Conservation (phyloP, 2,329 filamentous ascomycete genomes). For the Stagonosporopsis rhizophila region DNA sequence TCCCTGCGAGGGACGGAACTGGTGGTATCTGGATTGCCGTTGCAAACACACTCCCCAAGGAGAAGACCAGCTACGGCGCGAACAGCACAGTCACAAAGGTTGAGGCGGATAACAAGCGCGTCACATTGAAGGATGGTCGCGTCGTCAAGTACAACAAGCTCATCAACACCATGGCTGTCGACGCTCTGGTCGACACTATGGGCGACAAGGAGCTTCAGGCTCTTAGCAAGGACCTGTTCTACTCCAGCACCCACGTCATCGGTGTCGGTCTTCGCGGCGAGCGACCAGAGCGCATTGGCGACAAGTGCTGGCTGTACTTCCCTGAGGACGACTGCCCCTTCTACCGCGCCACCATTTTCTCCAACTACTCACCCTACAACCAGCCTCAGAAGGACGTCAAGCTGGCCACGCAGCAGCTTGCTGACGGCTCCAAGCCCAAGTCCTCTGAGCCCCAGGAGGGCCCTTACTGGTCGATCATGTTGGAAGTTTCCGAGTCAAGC, state of each 20-base stretch:
- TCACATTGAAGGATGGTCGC: conserved; percentile 82
- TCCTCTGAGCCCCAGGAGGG: conserved; percentile 79
- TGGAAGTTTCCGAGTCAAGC: conserved; percentile 94
- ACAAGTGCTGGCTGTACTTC: conserved; percentile 99
- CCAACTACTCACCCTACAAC: conserved; percentile 99
- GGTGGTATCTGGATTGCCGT: conserved; percentile 99
- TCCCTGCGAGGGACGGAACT: conserved; percentile 93
- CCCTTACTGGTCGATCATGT: conserved; percentile 99
- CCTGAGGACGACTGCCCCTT: conserved; percentile 98
- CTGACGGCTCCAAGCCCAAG: conserved; percentile 80
- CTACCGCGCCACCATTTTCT: conserved; percentile 99
- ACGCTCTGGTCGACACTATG: conserved; percentile 86
- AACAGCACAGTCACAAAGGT: conserved; percentile 85
- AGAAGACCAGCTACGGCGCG: conserved; percentile 91
- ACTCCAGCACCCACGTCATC: conserved; percentile 96
- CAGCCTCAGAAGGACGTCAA: conserved; percentile 84
- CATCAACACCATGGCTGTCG: conserved; percentile 94
- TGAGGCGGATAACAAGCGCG: conserved; percentile 83
- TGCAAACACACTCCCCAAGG: conserved; percentile 86
- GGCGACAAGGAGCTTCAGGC: conserved; percentile 82
- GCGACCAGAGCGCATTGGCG: conserved; percentile 93
- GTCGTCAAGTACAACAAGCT: conserved; percentile 91
- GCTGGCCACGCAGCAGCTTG: conserved; percentile 85
- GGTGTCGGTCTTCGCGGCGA: conserved; percentile 92
- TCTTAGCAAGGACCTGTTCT: conserved; percentile 91